Evolutionary conservation across 2,329 filamentous ascomycete species (phyloP).

Genomic region (Fusarium abutilonis): DNA sequence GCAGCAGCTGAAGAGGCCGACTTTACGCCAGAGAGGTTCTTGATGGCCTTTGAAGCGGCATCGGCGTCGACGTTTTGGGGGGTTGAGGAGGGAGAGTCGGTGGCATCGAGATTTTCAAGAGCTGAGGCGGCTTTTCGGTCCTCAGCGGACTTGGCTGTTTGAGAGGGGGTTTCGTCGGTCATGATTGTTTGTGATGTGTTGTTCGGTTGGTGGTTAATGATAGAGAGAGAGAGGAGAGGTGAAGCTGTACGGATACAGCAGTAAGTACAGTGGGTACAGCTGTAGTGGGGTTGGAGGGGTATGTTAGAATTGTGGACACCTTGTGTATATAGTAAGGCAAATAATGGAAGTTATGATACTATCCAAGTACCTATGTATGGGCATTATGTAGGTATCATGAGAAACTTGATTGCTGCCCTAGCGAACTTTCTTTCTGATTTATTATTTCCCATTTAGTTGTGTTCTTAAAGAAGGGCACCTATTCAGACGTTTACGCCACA

Average conservation of each 20-base stretch:
- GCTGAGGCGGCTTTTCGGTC: conserved; percentile 81
- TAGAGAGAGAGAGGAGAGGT: conserved; percentile 42
- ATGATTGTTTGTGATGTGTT: conserved; percentile 64
- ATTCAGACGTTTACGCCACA: conserved; percentile 17
- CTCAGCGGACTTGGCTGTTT: conserved; percentile 72
- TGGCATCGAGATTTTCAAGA: conserved; percentile 73
- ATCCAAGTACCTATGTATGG: no score
- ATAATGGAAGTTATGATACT: no score
- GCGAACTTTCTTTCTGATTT: no score
- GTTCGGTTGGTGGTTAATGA: conserved; percentile 49
- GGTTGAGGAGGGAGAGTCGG: conserved; percentile 53
- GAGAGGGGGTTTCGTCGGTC: conserved; percentile 62
- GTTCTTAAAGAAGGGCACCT: neutral
- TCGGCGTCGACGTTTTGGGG: conserved; percentile 72
- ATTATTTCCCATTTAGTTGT: no score
- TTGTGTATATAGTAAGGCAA: neutral
- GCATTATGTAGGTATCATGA: no score
- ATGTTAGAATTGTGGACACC: conserved; percentile 3
- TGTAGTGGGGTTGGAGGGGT: conserved; percentile 34
- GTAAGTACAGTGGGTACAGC: conserved; percentile 2
- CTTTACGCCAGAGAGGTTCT: conserved; percentile 61
- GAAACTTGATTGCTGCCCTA: no score
- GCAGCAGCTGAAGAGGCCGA: conserved; percentile 42
- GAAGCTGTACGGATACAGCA: conserved; percentile 2
- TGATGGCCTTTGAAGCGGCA: conserved; percentile 77